phyloP scores from a whole-genome alignment of 305 asterid species.

The Fraxinus xanthoxyloides region DNA sequence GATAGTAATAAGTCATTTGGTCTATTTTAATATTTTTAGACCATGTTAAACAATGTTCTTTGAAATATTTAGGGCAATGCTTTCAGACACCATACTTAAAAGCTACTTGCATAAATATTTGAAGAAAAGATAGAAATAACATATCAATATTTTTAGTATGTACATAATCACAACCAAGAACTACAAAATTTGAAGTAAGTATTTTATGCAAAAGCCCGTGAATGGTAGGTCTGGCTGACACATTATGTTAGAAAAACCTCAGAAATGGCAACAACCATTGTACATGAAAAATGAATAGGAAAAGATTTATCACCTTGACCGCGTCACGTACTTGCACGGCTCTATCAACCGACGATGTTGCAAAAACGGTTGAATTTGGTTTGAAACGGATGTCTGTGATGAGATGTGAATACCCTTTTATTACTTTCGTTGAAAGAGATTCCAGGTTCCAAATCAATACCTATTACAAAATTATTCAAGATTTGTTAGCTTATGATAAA shows the following conservation, averaged over 20 bases:
- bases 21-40: neutral
- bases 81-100: neutral
- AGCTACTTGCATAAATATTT: neutral
- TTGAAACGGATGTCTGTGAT: constrained; percentile 45
- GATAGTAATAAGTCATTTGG: neutral
- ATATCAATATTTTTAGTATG: neutral
- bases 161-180: neutral
- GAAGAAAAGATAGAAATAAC: neutral
- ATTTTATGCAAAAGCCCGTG: neutral
- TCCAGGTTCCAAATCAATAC: constrained; percentile 37
- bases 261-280: neutral
- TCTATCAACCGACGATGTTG: constrained; percentile 49
- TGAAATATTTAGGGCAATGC: neutral
- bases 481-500: neutral
- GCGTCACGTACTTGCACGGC: constrained; percentile 47
- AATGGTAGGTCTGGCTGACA: neutral
- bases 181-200: neutral
- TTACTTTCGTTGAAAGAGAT: neutral
- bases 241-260: neutral
- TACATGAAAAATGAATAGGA: neutral
- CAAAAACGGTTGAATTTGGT: constrained; percentile 38
- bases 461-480: constrained; percentile 25
- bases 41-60: neutral
- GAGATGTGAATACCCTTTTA: constrained; percentile 35
- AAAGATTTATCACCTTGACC: constrained; percentile 26